Percentiles rank a stretch among this genome's conserved stretches.
phyloP scores from a whole-genome alignment of 306 rosid genomes.

The Pyrus bretschneideri region DNA sequence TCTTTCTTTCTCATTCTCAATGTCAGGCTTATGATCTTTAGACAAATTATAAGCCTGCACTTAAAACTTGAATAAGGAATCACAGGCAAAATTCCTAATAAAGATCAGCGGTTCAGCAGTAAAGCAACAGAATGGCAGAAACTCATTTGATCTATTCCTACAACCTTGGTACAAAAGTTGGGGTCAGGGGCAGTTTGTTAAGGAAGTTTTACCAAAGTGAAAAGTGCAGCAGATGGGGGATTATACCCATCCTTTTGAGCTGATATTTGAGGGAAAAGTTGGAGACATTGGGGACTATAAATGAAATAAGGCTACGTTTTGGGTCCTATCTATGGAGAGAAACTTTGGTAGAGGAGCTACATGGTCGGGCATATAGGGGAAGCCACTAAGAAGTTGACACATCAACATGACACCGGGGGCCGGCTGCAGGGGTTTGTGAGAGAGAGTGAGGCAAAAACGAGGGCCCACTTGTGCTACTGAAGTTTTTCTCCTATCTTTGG shows the following conservation, averaged over 20 bases:
- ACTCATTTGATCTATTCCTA: background rate
- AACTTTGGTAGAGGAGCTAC: no score
- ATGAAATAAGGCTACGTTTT: background rate
- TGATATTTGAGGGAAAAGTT: background rate
- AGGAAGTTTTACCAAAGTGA: background rate
- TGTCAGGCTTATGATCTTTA: slow-evolving; percentile 92
- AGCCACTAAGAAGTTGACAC: no score
- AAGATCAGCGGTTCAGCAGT: slow-evolving; percentile 4
- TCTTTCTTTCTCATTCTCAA: slow-evolving; percentile 82
- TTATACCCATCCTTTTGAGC: background rate
- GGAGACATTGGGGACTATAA: background rate
- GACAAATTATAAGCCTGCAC: slow-evolving; percentile 83
- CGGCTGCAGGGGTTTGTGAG: no score
- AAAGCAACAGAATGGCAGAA: slow-evolving; percentile 5
- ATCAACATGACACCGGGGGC: no score
- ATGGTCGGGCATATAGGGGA: no score
- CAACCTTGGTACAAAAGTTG: background rate
- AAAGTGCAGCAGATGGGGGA: background rate
- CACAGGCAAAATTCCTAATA: slow-evolving; percentile 1
- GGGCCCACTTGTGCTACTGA: no score
- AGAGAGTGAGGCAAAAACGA: no score
- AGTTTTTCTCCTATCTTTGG: no score
- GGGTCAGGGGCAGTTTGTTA: background rate
- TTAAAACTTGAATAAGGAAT: slow-evolving; percentile 18
- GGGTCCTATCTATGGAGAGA: background rate